Evolutionary conservation across 2,329 filamentous ascomycete genomes (phyloP).

Genomic region (Alternaria sp.): DNA sequence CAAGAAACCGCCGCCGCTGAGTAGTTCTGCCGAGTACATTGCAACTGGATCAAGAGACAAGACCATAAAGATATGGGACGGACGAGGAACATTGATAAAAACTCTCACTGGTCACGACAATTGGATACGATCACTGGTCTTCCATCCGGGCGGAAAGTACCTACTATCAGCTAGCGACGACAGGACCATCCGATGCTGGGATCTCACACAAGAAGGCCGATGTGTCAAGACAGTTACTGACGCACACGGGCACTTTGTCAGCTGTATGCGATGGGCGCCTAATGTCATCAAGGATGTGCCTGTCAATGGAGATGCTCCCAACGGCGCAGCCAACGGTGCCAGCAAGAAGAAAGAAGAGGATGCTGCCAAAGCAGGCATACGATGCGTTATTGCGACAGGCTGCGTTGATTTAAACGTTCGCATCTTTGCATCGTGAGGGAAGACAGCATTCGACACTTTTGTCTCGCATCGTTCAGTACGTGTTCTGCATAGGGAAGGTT

Average conservation of each 20-base stretch:
- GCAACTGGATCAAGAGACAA: conserved; percentile 92
- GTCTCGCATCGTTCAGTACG: conserved; percentile 14
- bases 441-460: not conserved
- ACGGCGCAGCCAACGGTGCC: conserved; percentile 56
- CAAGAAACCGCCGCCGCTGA: conserved; percentile 79
- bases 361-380: conserved; percentile 69
- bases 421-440: conserved; percentile 70
- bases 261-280: conserved; percentile 87
- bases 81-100: conserved; percentile 82
- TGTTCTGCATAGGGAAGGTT: conserved; percentile 17
- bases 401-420: conserved; percentile 83
- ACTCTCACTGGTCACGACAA: conserved; percentile 90
- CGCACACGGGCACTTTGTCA: conserved; percentile 84
- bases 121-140: conserved; percentile 86
- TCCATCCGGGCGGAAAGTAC: conserved; percentile 92
- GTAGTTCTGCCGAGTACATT: conserved; percentile 83
- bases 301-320: conserved; percentile 53
- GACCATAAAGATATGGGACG: conserved; percentile 88
- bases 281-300: conserved; percentile 69
- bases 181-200: conserved; percentile 93
- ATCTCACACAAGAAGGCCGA: conserved; percentile 86
- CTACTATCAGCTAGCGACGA: conserved; percentile 87
- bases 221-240: conserved; percentile 83
- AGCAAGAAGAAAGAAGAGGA: conserved; percentile 62
- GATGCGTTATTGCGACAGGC: conserved; percentile 86